A percentile compares a stretch with the other conserved stretches of the same genome.
Conservation (phyloP, 257 asterid genomes). For the Solanum tarapatanum region DNA sequence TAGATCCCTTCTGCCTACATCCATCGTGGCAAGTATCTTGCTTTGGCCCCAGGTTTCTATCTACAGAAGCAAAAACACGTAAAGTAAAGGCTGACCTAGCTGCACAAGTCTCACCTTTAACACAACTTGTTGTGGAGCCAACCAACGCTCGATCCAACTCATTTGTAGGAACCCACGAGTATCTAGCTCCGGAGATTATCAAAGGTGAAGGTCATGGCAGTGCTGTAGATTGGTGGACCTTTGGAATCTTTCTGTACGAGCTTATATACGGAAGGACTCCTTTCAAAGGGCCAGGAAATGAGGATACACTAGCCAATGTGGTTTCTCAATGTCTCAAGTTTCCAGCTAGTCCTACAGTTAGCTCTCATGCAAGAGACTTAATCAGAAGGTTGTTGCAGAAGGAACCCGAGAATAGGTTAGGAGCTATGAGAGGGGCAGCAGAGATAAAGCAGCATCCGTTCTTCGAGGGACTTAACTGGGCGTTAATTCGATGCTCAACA, state of each 20-base stretch:
- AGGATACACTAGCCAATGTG: conserved; percentile 48
- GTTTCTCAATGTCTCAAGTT: conserved; percentile 57
- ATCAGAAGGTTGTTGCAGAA: conserved; percentile 43
- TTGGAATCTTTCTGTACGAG: conserved; percentile 55
- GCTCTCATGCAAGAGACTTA: conserved; percentile 42
- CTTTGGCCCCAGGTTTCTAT: conserved; percentile 22
- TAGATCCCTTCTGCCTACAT: conserved; percentile 20
- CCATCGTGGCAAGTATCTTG: conserved; percentile 52
- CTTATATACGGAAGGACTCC: conserved; percentile 55
- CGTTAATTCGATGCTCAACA: conserved; percentile 47
- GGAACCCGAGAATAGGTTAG: conserved; percentile 44
- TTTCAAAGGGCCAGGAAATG: conserved; percentile 49
- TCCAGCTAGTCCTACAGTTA: conserved; percentile 41
- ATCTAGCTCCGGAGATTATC: conserved; percentile 64
- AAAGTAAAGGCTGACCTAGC: conserved; percentile 31
- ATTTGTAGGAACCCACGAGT: conserved; percentile 68
- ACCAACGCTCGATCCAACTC: conserved; percentile 59
- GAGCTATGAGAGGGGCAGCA: conserved; percentile 58
- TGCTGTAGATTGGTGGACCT: conserved; percentile 77
- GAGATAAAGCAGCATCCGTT: conserved; percentile 53
- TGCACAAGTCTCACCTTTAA: conserved; percentile 13
- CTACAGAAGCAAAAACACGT: conserved; percentile 18
- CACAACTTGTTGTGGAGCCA: conserved; percentile 56
- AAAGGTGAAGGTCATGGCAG: conserved; percentile 76
- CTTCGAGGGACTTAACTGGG: conserved; percentile 64